phyloP scores from a whole-genome alignment of 805 yeast genomes.

The Sugiyamaella marilandica region DNA sequence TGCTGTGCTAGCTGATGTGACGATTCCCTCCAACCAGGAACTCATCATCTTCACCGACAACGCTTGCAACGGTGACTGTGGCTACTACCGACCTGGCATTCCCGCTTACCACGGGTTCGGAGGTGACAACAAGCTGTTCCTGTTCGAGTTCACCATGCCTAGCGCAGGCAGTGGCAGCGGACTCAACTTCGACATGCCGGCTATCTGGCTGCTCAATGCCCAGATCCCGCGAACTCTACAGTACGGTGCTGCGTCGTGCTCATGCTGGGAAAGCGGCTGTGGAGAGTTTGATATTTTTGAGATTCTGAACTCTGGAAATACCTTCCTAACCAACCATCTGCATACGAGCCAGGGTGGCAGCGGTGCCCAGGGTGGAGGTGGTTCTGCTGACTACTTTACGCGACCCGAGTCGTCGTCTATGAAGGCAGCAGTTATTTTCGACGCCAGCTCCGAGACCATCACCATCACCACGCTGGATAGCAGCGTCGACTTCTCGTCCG shows the following conservation, averaged over 20 bases:
- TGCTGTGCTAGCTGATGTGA: conserved; percentile 61
- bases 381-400: conserved; percentile 76
- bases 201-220: conserved; percentile 93
- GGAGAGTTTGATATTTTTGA: conserved; percentile 97
- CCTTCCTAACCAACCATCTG: conserved; percentile 59
- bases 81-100: conserved; percentile 75
- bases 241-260: conserved; percentile 79
- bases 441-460: conserved; percentile 27
- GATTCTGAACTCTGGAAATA: conserved; percentile 70
- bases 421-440: conserved; percentile 88
- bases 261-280: conserved; percentile 96
- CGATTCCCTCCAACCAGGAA: conserved; percentile 70
- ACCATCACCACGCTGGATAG: conserved; percentile 20
- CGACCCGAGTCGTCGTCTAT: conserved; percentile 77
- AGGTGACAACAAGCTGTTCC: conserved; percentile 79
- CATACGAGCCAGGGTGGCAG: conserved; percentile 77
- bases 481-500: conserved; percentile 12
- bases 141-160: conserved; percentile 95
- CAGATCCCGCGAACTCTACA: conserved; percentile 95
- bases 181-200: conserved; percentile 91
- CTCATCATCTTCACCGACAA: conserved; percentile 68
- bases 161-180: conserved; percentile 36
- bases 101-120: conserved; percentile 95
- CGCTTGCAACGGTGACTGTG: conserved; percentile 53
- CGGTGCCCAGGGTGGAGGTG: conserved; percentile 57